A percentile compares a stretch with the other conserved stretches of the same genome.
Evolutionary conservation across 1,284 basidiomycete genomes (phyloP).

Genomic region (Austropuccinia psidii): DNA sequence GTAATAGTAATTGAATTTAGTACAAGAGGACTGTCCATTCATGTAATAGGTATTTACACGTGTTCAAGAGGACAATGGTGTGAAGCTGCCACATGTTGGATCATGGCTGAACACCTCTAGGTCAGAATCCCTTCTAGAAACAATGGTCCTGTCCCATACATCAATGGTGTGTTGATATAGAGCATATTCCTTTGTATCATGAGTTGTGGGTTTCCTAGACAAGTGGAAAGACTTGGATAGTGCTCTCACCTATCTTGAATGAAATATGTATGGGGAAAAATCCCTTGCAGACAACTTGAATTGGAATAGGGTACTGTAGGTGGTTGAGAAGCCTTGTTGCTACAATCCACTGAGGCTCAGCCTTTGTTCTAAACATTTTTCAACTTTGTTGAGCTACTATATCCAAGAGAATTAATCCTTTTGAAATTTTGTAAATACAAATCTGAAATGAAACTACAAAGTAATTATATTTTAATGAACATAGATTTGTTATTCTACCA

Average conservation of each 20-base stretch:
- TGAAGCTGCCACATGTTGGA: constrained; percentile 61
- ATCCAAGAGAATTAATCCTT: too few species aligned
- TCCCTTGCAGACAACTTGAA: constrained; percentile 61
- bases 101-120: constrained; percentile 64
- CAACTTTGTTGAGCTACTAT: constrained; percentile 49
- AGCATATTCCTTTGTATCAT: constrained; percentile 57
- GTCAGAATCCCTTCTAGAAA: constrained; percentile 59
- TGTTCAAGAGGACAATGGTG: too few species aligned
- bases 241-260: constrained; percentile 55
- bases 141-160: constrained; percentile 57
- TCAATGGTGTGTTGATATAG: constrained; percentile 57
- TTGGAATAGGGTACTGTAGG: constrained; percentile 56
- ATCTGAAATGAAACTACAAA: too few species aligned
- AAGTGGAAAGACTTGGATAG: constrained; percentile 52
- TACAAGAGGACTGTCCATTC: constrained; percentile 60
- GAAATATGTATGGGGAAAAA: too few species aligned
- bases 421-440: too few species aligned
- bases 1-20: constrained; percentile 61
- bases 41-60: too few species aligned
- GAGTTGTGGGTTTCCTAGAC: constrained; percentile 51
- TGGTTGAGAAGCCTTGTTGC: constrained; percentile 59
- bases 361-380: constrained; percentile 55
- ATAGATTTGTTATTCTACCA: too few species aligned
- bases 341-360: constrained; percentile 58
- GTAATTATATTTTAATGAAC: too few species aligned